Conservation (phyloP, 164 flowering plant species). For the Protea cynaroides region DNA sequence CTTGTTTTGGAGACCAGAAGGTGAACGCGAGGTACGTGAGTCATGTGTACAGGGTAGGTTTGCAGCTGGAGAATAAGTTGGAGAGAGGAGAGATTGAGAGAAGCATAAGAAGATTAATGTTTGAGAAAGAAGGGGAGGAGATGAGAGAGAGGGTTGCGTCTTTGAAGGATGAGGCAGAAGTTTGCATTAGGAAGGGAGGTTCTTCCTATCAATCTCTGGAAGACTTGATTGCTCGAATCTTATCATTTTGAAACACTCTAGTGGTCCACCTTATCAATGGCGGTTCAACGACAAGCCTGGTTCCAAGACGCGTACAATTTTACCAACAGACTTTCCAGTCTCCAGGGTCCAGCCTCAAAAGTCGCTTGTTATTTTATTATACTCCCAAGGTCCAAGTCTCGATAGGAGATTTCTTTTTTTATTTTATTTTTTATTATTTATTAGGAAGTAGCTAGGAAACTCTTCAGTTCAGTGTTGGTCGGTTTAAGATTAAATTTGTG, state of each 20-base stretch:
- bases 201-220: conserved; percentile 2
- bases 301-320: too few species aligned
- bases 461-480: too few species aligned
- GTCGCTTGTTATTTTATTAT: too few species aligned
- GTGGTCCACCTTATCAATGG: too few species aligned
- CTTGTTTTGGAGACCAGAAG: conserved; percentile 5
- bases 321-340: too few species aligned
- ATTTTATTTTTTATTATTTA: too few species aligned
- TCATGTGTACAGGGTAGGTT: conserved; percentile 22
- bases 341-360: too few species aligned
- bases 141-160: conserved; percentile 13
- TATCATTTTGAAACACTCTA: background rate
- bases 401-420: too few species aligned
- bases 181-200: conserved; percentile 5
- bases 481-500: too few species aligned
- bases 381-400: too few species aligned
- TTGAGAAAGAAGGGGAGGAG: conserved; percentile 14
- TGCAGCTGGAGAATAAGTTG: conserved; percentile 13
- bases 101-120: conserved; percentile 4
- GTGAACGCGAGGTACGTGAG: conserved; percentile 23
- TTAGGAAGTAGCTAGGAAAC: too few species aligned
- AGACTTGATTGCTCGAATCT: background rate
- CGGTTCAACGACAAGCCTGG: too few species aligned
- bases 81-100: conserved; percentile 16
- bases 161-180: conserved; percentile 10